Base-by-base conservation (phyloP, 2,329 filamentous ascomycete genomes). In the Aspergillus costaricaensis region DNA sequence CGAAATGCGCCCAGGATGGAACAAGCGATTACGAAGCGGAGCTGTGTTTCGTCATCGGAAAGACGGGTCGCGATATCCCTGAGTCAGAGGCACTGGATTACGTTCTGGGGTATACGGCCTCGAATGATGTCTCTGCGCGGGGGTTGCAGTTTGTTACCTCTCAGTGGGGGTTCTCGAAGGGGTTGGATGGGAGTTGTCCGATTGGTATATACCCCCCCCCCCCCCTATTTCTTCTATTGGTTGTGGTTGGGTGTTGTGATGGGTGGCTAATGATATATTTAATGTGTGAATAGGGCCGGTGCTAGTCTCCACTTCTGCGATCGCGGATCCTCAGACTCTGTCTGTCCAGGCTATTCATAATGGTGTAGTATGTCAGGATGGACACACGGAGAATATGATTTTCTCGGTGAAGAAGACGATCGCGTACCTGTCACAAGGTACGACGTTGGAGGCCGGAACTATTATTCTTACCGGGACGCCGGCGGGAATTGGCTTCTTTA, bases 401-500 rank as follows among this genome's bases (percentile, higher is more conserved):
- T 79, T 78, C 60, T 63, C 67, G n/a, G 69, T 81, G 32, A 61
- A 72, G 9, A 68, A 76, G 39, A 73, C 71, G 6, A 72, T 78
- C 41, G 65, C 74, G 10, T 77, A 73, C 32, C 51, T 78, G 4
- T 77, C 73, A 2, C 72, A 76, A 50, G 74, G 76, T 2, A 79
- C 76, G 2, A 79, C 76, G 4, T 65, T 79, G 12, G 74, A 73
- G 55, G 65, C 65, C 10, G 76, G 76, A 7, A 77, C 75, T 1
- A 53, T 79, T 17, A 77, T 78, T 55, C 73, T 79, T 68, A 78
- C 76, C 7, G 76, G 77, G 19, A 79, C 79, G 1, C 74, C 74
- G 0, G 72, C 75, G 0, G 79, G 80, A 23, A 79, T 82, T 17
- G 80, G 80, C 5, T 72, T 74, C 3, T 76, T 76, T 66, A 71